Evolutionary conservation across 2,329 filamentous ascomycete species (phyloP), one percentile per base, ranked within the genome.

Genomic region (Pseudogymnoascus sp.): DNA sequence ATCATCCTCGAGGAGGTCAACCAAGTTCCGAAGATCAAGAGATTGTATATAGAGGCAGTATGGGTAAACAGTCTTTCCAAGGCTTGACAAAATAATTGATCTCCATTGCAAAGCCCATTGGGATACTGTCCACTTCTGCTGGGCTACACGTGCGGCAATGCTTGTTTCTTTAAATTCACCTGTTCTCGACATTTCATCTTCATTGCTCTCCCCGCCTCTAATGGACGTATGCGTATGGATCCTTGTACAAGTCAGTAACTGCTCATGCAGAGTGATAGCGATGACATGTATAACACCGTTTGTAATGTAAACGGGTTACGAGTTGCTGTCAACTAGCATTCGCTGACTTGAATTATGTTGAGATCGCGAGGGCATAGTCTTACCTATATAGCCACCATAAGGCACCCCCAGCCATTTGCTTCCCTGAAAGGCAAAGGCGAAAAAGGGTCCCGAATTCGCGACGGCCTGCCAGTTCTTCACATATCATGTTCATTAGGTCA

Each of bases 31-130:
- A 8, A 90, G 78, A 66, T 87, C 83, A 37, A 91, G 76, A 27
- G 79, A 77, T 62, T 81, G 83, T 61, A 90, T 82, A 72, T 88
- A 89, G 37, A 82, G 78, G 68, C 83, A 88, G 70, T 92, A 92
- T 0, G 87, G 87, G 65, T 85, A 87, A 15, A 83, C 74, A 0
- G 87, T 89, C 65, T 77, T 74, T 25, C 80, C 82, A 45, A 87
- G 73, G 62, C 84, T 84, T 7, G 87, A 90, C 6, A 85, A 75
- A 62, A 88, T 82, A 66, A 90, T 82, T 1, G 86, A 86, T 59
- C 82, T 81, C 88, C 88, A 91, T 58, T 89, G 72, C 5, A 82
- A 78, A 1, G 84, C 82, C 81, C 84, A 87, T 72, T 82, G 82
- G 61, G 78, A 64, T 5, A 66, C 58, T 12, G 58, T 68, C 25